Base-by-base conservation (phyloP, 257 asterid species). In the Haberlea rhodopensis region DNA sequence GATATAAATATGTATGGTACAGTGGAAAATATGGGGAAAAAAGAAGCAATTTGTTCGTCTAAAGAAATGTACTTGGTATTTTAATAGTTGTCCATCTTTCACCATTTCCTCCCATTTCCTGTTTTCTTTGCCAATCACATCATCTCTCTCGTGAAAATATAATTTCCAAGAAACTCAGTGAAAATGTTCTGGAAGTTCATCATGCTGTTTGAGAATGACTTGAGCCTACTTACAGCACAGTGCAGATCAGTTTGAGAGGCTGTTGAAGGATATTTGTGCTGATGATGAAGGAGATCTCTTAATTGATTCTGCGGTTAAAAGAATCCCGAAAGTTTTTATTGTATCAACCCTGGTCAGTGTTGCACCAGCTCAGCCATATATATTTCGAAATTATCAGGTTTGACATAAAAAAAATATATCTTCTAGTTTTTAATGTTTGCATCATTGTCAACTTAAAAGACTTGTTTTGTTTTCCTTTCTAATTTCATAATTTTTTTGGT, bases 301-400 rank as follows among this genome's bases (percentile, higher is more conserved):
- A 55, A 94, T 94, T 77, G 99, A 94, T 76, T 94, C 99, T 32
- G 87, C 97, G 19, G 89, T 84, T 69, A 94, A 87, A 83, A 84
- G 87, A 71, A 73, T 81, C 69, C 99, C 99, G 58, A 94, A 90
- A 77, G 97, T 94, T 66, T 87, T 94, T 81, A 95, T 90, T 69
- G 97, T 94, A 29, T 85, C 99, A 48, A 94, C 99, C 76, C 79
- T 94, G 65, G 96, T 94, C 77, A 90, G 92, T 71, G 95, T 88
- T 62, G 81, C 82, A 53, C 97, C 99, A 71, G 99, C 99, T 57
- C 97, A 94, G 77, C 99, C 97, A 69, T 94, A 86, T 82, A 84
- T 94, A 84, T 94, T 94, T 77, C 96, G 97, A 63, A 94, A 94
- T 79, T 94, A 90, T 81, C 99, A 94, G 99, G 99, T 92, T 68